Percentiles rank a stretch among this genome's conserved stretches.
Conservation (phyloP, 768 basidiomycete genomes). For the Pisolithus sp. region DNA sequence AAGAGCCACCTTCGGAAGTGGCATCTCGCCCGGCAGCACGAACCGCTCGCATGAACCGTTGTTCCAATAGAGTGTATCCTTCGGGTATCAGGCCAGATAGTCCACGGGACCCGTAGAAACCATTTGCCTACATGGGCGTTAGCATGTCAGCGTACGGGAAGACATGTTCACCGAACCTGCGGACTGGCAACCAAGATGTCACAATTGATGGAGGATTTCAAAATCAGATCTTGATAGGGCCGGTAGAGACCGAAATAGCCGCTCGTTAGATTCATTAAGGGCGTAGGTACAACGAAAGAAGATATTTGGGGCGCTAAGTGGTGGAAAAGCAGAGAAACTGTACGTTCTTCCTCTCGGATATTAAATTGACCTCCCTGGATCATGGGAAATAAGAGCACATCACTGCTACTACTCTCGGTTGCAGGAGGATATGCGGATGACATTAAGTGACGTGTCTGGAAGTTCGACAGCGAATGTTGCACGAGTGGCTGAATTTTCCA, state of each 20-base stretch:
- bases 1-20: slow-evolving; percentile 15
- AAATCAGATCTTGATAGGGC: slow-evolving; percentile 68
- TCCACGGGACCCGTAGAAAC: slow-evolving; percentile 86
- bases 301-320: slow-evolving; percentile 26
- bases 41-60: slow-evolving; percentile 71
- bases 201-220: slow-evolving; percentile 53
- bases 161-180: slow-evolving; percentile 41
- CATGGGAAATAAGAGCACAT: slow-evolving; percentile 67
- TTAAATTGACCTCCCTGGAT: slow-evolving; percentile 88
- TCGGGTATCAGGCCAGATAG: slow-evolving; percentile 93
- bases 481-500: slow-evolving; percentile 63
- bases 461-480: slow-evolving; percentile 43
- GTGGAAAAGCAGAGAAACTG: slow-evolving; percentile 53
- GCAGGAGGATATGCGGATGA: slow-evolving; percentile 4
- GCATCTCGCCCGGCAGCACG: slow-evolving; percentile 36
- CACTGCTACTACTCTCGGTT: slow-evolving; percentile 22
- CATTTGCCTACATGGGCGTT: slow-evolving; percentile 67
- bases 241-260: slow-evolving; percentile 90
- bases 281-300: slow-evolving; percentile 20
- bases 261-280: slow-evolving; percentile 78
- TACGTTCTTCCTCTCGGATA: slow-evolving; percentile 77
- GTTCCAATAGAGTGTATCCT: slow-evolving; percentile 85
- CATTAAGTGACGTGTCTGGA: slow-evolving; percentile 46
- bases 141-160: neutral
- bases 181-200: slow-evolving; percentile 83